Evolutionary conservation across 1,284 basidiomycete species (phyloP).

Genomic region (Marasmius tenuissimus): DNA sequence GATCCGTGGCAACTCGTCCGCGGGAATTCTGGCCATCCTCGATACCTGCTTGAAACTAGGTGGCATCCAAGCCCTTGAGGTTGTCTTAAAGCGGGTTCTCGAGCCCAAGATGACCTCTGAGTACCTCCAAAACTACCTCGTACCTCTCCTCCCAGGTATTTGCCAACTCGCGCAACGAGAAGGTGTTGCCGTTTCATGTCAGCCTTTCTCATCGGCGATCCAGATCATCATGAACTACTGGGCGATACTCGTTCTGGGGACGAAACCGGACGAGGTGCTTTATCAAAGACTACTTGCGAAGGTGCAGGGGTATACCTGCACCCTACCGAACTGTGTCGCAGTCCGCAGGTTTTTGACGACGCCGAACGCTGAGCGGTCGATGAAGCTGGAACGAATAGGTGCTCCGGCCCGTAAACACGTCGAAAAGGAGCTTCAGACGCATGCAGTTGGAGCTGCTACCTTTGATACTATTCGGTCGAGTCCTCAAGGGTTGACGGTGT

Average conservation of each 20-base stretch:
- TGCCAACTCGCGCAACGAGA: background rate
- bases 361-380: background rate
- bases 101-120: background rate
- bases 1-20: background rate
- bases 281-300: background rate
- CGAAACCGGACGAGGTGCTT: background rate
- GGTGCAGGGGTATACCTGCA: background rate
- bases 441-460: background rate
- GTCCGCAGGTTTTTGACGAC: background rate
- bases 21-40: background rate
- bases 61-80: background rate
- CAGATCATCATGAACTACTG: background rate
- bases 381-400: background rate
- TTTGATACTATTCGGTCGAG: background rate
- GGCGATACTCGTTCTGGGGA: background rate
- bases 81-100: background rate
- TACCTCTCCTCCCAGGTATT: background rate
- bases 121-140: background rate
- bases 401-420: background rate
- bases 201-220: background rate
- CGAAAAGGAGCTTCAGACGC: background rate
- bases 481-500: no score
- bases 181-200: background rate
- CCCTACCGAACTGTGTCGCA: background rate
- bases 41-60: background rate